Base-by-base conservation (phyloP, 164 flowering plant genomes). In the Vitis rotundifolia region DNA sequence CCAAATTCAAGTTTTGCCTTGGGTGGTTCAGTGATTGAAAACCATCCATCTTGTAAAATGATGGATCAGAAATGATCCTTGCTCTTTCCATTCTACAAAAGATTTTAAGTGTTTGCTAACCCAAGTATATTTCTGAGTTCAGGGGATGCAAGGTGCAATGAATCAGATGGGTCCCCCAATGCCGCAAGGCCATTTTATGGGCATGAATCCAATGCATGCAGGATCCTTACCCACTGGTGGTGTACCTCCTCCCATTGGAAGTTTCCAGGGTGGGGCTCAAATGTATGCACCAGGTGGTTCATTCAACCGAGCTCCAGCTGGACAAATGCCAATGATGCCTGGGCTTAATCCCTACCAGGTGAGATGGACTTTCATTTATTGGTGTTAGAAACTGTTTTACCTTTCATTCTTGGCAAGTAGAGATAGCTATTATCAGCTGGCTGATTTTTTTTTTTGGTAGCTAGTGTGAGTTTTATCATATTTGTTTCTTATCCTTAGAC, bases 311-410 rank as follows among this genome's bases (percentile, higher is more conserved):
- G 77, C 83, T 61, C 97, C 77, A 76, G 74, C 78, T 74, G 91
- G 91, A 53, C 99, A 92, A 67, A 76, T 90, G 87, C 87, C 86
- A 47, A 80, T 84, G 78, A 80, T 83, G 87, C 92, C 90, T 11
- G 99, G 97, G 29, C 82, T 80, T 19, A 86, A 85, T 75, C 85
- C 88, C 49, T 96, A 80, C 77, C 99, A 93, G 98, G 99, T 95
- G 80, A 26, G 58, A 11, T 18, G 59, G 15, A 10, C 56, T 67
- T 49, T 63, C 14, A 11, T 47, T 16, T 22, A 63, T 62, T 55
- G 26, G 15, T 49, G 12, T 48, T 48, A 13, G 9, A 11, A 19
- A 19, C 19, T 63, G 26, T 14, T 61, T 7, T 2, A 68, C 5
- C 16, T 7, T n/a, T 3, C 15, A 15, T 2, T 14, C 58, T 1